These are phyloP conservation scores for Yamadazyma sp. DNA, from an alignment of 1,139 yeast species.

Conservation along the genomic window DNA sequence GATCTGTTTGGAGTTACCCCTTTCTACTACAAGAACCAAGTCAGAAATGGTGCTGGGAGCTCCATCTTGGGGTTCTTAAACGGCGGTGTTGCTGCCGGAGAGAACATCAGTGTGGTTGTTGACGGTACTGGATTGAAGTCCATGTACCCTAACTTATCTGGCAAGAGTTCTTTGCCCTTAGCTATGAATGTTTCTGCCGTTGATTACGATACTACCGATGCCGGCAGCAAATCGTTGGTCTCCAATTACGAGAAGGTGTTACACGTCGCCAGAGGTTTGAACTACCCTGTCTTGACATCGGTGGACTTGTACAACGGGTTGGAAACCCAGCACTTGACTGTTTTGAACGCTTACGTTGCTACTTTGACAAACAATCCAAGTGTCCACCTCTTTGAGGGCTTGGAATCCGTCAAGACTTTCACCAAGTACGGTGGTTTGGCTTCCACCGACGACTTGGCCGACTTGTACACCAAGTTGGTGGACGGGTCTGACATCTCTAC, in stretches of 20 bases:
- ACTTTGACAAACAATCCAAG: conserved; percentile 54
- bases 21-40: conserved; percentile 59
- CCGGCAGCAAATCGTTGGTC: conserved; percentile 48
- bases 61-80: conserved; percentile 72
- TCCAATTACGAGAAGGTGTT: conserved; percentile 70
- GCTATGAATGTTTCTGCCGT: conserved; percentile 73
- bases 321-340: conserved; percentile 69
- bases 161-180: conserved; percentile 50
- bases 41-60: conserved; percentile 83
- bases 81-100: conserved; percentile 35
- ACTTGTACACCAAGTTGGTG: conserved; percentile 40
- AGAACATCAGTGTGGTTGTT: conserved; percentile 54
- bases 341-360: conserved; percentile 67
- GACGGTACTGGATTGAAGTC: conserved; percentile 68
- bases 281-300: conserved; percentile 74
- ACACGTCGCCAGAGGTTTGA: conserved; percentile 61
- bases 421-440: conserved; percentile 49
- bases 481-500: conserved; percentile 16
- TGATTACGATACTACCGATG: conserved; percentile 53
- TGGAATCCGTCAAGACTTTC: conserved; percentile 60
- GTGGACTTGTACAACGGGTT: conserved; percentile 43
- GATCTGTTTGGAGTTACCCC: conserved; percentile 62
- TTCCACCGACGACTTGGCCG: conserved; percentile 45
- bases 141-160: conserved; percentile 55
- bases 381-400: conserved; percentile 78